phyloP scores from a whole-genome alignment of 495 filamentous ascomycete species.

The Neurospora sp. region DNA sequence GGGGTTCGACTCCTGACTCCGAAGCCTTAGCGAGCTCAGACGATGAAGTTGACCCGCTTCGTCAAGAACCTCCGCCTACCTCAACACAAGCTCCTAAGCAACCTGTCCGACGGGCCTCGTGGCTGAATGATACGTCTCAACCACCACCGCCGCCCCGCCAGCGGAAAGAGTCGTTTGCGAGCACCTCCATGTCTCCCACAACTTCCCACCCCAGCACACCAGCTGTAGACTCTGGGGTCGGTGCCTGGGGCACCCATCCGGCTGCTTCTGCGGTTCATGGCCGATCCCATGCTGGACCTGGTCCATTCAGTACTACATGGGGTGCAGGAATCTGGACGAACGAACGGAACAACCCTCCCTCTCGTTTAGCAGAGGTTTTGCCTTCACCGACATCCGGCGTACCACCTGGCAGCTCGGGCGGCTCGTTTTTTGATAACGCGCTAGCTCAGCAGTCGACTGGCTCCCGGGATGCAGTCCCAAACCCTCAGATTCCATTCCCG shows the following conservation, averaged over 20 bases:
- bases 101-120: slow-evolving; percentile 49
- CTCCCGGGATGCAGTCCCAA: slow-evolving; percentile 33
- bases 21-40: slow-evolving; percentile 89
- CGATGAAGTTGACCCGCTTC: slow-evolving; percentile 61
- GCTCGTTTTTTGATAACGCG: slow-evolving; percentile 36
- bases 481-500: slow-evolving; percentile 71
- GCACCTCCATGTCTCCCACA: slow-evolving; percentile 61
- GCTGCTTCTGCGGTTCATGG: slow-evolving; percentile 39
- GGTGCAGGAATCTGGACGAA: slow-evolving; percentile 67
- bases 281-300: slow-evolving; percentile 46
- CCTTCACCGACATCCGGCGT: slow-evolving; percentile 65
- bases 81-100: slow-evolving; percentile 34
- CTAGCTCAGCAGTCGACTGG: slow-evolving; percentile 33
- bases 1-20: slow-evolving; percentile 82
- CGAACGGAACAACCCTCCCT: slow-evolving; percentile 67
- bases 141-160: slow-evolving; percentile 30
- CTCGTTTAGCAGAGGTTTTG: slow-evolving; percentile 62
- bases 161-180: slow-evolving; percentile 52
- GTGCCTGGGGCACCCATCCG: slow-evolving; percentile 52
- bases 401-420: slow-evolving; percentile 36
- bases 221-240: slow-evolving; percentile 50
- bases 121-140: slow-evolving; percentile 49
- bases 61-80: slow-evolving; percentile 35
- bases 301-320: slow-evolving; percentile 53
- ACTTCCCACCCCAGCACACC: slow-evolving; percentile 68